These are phyloP conservation scores for Selaginella moellendorffii DNA, from an alignment of 75 land plant genomes.

Conservation along the genomic window DNA sequence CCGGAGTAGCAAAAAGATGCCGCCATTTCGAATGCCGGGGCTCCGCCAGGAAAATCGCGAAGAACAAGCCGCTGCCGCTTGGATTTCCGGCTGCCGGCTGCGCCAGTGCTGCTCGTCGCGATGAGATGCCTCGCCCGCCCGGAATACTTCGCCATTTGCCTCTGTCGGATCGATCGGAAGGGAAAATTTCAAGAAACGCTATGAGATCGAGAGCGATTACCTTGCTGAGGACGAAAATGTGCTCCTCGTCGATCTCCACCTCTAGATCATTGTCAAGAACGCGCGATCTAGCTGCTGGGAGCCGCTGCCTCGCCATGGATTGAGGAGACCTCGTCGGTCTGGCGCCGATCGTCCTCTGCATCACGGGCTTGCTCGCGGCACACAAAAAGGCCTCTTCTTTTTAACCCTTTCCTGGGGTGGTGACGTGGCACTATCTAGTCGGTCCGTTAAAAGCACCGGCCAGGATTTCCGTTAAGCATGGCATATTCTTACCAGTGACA, in stretches of 20 bases:
- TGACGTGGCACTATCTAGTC: too few species aligned
- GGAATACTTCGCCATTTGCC: background rate
- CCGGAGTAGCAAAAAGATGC: slow-evolving; percentile 56
- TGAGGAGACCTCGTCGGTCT: too few species aligned
- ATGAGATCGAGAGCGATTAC: slow-evolving; percentile 14
- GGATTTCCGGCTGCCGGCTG: background rate
- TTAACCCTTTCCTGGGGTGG: too few species aligned
- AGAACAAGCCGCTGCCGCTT: slow-evolving; percentile 25
- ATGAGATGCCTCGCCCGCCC: background rate
- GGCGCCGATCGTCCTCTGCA: too few species aligned
- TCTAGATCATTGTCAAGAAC: too few species aligned
- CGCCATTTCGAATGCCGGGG: slow-evolving; percentile 59
- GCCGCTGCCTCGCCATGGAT: too few species aligned
- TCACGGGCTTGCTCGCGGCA: too few species aligned
- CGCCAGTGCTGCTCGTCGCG: background rate
- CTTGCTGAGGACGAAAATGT: slow-evolving; percentile 38
- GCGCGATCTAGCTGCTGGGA: too few species aligned
- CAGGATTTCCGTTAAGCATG: too few species aligned
- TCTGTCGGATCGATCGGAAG: background rate
- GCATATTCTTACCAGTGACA: too few species aligned
- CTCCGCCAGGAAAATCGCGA: slow-evolving; percentile 68
- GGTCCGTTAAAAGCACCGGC: too few species aligned
- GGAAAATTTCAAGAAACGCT: background rate
- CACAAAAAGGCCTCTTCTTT: too few species aligned
- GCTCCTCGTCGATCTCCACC: slow-evolving; percentile 54